Base-by-base conservation (phyloP, 2,329 filamentous ascomycete species). In the Blumeriella jaapii region DNA sequence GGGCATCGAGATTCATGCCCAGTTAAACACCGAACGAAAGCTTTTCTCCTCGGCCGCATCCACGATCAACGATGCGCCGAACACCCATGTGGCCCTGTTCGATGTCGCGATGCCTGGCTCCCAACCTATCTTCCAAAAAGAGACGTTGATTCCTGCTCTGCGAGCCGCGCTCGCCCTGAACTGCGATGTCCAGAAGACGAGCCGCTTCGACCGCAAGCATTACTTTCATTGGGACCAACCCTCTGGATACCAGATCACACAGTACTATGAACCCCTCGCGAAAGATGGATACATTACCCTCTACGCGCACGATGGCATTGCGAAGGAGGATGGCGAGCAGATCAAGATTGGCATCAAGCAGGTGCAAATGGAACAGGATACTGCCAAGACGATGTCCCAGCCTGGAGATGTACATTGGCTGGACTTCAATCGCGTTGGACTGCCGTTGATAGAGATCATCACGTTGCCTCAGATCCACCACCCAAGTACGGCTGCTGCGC, bases 141-240 rank as follows among this genome's bases (percentile, higher is more conserved):
- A 80, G 41, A 84, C 82, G 0, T 64, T 98, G 8, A 68, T 96
- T 23, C 91, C 91, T 3, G 91, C 91, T n/a, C 56, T 98, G 11
- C 77, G 91, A 41, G 89, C 89, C 12, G 89, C 91, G 0, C 63
- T 95, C 31, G 84, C 86, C 0, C 65, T 98, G 28, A 73, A 79
- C 39, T 96, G 91, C 59, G 62, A 76, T 1, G 70, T 96, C 34
- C 81, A 93, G 54, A 65, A 61, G 1, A 68, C 73, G 48, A 94
- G 86, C 58, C 74, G 74, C 35, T 98, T 95, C 61, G 91, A 98
- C 59, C 71, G 91, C 45, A 98, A 98, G 58, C 91, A 98, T 59
- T 98, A 98, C 61, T 96, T 98, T 60, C 94, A 95, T 65, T 93
- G 91, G 73, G 91, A 98, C 58, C 91, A 98, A 59, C 91, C 91